Base-by-base conservation (phyloP, 495 filamentous ascomycete genomes). In the Cercophora newfieldiana region DNA sequence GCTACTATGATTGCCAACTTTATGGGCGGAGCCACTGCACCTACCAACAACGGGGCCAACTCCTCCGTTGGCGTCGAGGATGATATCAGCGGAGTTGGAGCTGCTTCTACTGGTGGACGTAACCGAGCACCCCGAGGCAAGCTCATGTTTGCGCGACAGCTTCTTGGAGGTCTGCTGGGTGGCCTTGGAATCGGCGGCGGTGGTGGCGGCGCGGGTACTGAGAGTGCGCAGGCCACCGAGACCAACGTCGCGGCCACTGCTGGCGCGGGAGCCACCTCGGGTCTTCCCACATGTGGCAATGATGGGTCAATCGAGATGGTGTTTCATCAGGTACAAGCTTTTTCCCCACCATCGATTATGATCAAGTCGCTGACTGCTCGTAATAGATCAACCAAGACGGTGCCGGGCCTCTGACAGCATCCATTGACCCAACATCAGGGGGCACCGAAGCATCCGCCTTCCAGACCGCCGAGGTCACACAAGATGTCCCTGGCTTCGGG, bases 291-390 rank as follows among this genome's bases (percentile, higher is more conserved):
- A 4, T 80, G 75, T 61, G 77, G 77, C 29, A 83, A 85, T 63
- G 83, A 85, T 50, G 86, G 86, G 21, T 80, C 79, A 5, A 75
- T 87, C 68, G 76, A 69, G n/a, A 86, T 86, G 83, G 86, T 82
- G 31, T 82, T 68, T 53, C 65, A 68, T 37, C 70, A 71, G 60
- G 69, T 71, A n/a, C n/a, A 47, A 47, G 63, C 48, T 56, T 29
- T 37, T 5, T 19, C 25, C 25, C 10, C 44, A 6, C 16, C 19
- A 21, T 37, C 14, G 8, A 47, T 14, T 49, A 14, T 26, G 1
- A 2, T 4, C n/a, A 1, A 7, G 29, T 21, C 22, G 24, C 26
- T 59, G 10, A 61, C 59, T 64, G n/a, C 26, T 33, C 79, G 68
- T 74, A 73, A 47, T 77, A 85, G 71, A 79, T 85, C 73, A 85